Base-by-base conservation (phyloP, 306 rosid genomes). In the Lagenaria siceraria region DNA sequence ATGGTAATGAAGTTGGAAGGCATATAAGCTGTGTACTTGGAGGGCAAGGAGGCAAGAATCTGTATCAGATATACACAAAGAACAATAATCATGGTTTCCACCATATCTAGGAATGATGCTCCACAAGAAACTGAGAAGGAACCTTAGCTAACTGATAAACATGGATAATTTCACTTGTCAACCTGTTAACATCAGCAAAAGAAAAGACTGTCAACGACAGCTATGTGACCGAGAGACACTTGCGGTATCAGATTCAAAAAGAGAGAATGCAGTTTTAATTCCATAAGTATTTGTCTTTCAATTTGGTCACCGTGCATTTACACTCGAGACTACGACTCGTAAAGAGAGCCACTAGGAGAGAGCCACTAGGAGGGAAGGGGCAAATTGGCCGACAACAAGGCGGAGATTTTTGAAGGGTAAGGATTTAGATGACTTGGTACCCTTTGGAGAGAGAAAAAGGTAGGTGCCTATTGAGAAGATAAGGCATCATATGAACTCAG, bases 171-270 rank as follows among this genome's bases (percentile, higher is more conserved):
- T 59, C 60, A 15, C 61, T 49, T 36, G 75, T 84, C 78, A 81
- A 68, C 89, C 89, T 86, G 87, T 86, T 61, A 54, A 78, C 84
- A 84, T 80, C 85, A 79, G 77, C 72, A 52, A 81, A 64, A 42
- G 36, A 43, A 66, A 69, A 48, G 17, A 17, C 27, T 31, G 71
- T 76, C 80, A 79, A 59, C 48, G 75, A 42, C 33, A 43, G 64
- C 35, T 78, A 63, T 63, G 81, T 55, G 84, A 82, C 61, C 21
- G 79, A 54, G 82, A 43, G 80, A 82, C 86, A 85, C 61, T 76
- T 69, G 71, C 36, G 64, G 81, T 63, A 85, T 76, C 78, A 46
- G 84, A 62, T 85, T 73, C 78, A 80, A 36, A 63, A 27, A 65
- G 25, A 4, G 74, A 60, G 69, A 68, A 60, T 15, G 19, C 1